Evolutionary conservation across 1,284 basidiomycete species (phyloP).

Genomic region (Microbotryomycetes sp.): DNA sequence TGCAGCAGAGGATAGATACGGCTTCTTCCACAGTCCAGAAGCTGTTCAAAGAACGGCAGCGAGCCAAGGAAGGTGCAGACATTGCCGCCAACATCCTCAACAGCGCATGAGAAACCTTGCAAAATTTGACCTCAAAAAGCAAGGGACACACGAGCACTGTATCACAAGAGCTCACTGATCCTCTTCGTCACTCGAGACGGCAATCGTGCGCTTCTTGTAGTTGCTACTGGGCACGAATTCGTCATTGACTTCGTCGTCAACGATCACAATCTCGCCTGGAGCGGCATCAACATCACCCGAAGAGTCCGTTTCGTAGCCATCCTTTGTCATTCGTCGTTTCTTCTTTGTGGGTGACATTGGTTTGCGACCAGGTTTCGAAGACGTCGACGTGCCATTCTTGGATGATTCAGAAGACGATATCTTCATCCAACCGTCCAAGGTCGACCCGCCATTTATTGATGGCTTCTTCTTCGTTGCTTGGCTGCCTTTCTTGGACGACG

Average conservation of each 20-base stretch:
- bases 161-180: no score
- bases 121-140: no score
- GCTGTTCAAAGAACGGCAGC: neutral
- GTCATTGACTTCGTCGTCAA: neutral
- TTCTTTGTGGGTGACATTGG: neutral
- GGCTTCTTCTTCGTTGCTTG: neutral
- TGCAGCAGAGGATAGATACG: neutral
- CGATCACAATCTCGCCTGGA: neutral
- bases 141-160: no score
- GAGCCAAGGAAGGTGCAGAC: neutral
- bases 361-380: neutral
- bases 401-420: no score
- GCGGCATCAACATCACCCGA: neutral
- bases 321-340: neutral
- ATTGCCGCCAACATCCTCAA: neutral
- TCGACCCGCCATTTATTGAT: neutral
- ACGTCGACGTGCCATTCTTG: neutral
- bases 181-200: neutral
- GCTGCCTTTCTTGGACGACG: neutral
- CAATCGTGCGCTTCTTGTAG: neutral
- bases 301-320: neutral
- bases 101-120: neutral
- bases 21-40: neutral
- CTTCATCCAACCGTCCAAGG: neutral
- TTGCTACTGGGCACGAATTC: neutral